Conservation (phyloP, 1,284 basidiomycete genomes). For the Rhodotorula sp. region DNA sequence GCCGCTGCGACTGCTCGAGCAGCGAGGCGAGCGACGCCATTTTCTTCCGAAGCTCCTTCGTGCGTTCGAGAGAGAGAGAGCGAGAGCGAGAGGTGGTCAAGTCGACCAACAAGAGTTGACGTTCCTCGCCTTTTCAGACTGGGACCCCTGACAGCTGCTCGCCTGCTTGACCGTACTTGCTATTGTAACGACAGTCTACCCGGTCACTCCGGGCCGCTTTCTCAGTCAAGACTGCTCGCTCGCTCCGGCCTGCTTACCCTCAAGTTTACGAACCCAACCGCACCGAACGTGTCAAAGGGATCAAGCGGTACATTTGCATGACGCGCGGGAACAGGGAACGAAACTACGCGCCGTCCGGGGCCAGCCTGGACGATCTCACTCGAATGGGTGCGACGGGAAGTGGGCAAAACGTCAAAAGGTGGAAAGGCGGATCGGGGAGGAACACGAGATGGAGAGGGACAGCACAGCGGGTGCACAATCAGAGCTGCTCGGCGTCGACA, state of each 20-base stretch:
- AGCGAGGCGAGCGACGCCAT: conserved; percentile 37
- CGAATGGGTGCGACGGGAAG: too few species aligned
- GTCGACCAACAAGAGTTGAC: background rate
- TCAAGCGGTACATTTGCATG: background rate
- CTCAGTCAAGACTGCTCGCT: too few species aligned
- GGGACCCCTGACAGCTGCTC: too few species aligned
- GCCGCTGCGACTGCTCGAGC: conserved; percentile 45
- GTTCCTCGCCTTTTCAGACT: background rate
- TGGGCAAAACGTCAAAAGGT: background rate
- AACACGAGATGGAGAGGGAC: background rate
- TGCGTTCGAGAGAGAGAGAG: too few species aligned
- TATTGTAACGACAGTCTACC: too few species aligned
- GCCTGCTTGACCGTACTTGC: too few species aligned
- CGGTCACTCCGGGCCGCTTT: too few species aligned
- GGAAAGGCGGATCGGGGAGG: background rate
- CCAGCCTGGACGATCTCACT: too few species aligned
- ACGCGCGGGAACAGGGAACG: background rate
- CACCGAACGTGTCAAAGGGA: background rate
- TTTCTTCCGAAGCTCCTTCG: too few species aligned
- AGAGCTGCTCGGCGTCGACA: background rate
- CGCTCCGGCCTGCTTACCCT: too few species aligned
- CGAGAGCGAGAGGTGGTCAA: background rate
- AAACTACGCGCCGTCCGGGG: too few species aligned
- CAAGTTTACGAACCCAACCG: background rate
- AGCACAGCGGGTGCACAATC: background rate